phyloP scores from a whole-genome alignment of 1,284 basidiomycete genomes.

The Cryptococcus depauperatus region DNA sequence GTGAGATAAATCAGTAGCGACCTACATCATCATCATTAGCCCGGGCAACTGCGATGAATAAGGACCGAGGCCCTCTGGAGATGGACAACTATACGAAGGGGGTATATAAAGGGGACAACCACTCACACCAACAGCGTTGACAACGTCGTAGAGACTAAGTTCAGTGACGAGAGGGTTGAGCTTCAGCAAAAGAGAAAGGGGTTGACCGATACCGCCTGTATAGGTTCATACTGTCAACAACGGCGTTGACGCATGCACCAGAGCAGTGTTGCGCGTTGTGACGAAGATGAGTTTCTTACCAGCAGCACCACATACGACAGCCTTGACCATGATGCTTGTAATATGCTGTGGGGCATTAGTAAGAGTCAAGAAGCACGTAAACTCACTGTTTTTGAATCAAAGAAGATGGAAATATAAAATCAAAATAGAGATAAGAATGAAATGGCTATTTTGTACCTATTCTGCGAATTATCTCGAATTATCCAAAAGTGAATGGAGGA shows the following conservation, averaged over 20 bases:
- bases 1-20: conserved; percentile 87
- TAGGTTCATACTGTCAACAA: too few species aligned
- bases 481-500: neutral
- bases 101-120: neutral
- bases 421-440: conserved; percentile 2
- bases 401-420: neutral
- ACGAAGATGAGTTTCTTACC: conserved; percentile 49
- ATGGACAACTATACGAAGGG: conserved; percentile 1
- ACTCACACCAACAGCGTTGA: conserved; percentile 44
- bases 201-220: conserved; percentile 72
- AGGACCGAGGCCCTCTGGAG: too few species aligned
- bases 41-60: too few species aligned
- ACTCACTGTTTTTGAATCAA: too few species aligned
- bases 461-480: too few species aligned
- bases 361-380: too few species aligned
- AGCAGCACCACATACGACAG: conserved; percentile 85
- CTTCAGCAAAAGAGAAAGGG: conserved; percentile 84
- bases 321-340: conserved; percentile 65
- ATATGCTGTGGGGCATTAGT: conserved; percentile 1
- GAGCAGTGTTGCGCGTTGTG: neutral
- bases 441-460: too few species aligned
- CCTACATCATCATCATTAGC: too few species aligned
- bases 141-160: conserved; percentile 80
- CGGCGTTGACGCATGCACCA: neutral
- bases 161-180: conserved; percentile 72